Base-by-base conservation (phyloP, 176 grass and related monocot genomes). In the Eragrostis nindensis region DNA sequence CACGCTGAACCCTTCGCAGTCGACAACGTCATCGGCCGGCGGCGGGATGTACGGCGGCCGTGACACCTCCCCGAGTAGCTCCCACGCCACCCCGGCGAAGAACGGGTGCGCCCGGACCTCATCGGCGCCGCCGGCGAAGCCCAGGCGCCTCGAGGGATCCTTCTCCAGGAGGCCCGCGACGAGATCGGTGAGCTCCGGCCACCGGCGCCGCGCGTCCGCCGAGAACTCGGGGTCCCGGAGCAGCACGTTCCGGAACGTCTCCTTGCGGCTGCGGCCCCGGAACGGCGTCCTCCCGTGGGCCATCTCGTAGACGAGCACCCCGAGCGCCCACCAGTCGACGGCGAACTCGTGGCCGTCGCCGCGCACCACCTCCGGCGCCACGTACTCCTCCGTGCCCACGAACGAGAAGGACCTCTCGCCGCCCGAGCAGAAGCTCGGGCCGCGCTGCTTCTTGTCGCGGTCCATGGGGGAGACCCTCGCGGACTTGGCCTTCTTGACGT, bases 311-410 rank as follows among this genome's bases (percentile, higher is more conserved):
- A 86, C 64, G 27, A 99, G 85, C 48, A 99, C 84, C 25, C 97
- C 97, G 16, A 96, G 63, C 3, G 97, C 89, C 97, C 97, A 99
- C 97, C 97, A 99, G 87, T 99, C 97, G 18, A 99, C 89, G 3
- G 91, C 89, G 63, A 99, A 96, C 70, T 87, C 93, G 85, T 99
- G 97, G 18, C 97, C 97, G 10, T 95, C 93, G 16, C 97, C 90
- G 18, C 91, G 80, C 45, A 99, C 89, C 84, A 99, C 89, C 87
- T 99, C 97, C 17, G 97, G 97, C 71, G 97, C 77, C 52, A 99
- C 97, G 79, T 99, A 99, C 76, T 99, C 97, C 80, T 99, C 97
- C 62, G 93, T 99, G 45, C 97, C 93, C 2, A 99, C 97, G 74
- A 99, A 99, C 19, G 97, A 96, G 90, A 84, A 90, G 7, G 97